Percentiles rank a stretch among this genome's conserved stretches.
Evolutionary conservation across 495 filamentous ascomycete species (phyloP).

Genomic region (Jackrogersella minutella): DNA sequence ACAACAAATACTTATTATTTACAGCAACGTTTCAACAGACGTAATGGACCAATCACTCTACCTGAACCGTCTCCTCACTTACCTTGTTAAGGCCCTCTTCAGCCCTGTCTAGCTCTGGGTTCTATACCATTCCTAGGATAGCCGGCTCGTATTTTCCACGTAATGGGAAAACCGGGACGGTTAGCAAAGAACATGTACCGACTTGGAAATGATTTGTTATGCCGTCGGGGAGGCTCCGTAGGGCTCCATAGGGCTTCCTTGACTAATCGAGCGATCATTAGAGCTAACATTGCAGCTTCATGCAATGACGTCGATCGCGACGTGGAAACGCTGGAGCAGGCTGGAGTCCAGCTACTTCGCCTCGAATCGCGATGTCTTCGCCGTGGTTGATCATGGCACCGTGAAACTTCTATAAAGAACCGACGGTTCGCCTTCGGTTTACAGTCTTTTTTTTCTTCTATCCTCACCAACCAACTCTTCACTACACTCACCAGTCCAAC

Average conservation of each 20-base stretch:
- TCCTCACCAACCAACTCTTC: slow-evolving; percentile 15
- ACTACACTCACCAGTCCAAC: slow-evolving; percentile 1
- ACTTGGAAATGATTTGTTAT: too few species aligned
- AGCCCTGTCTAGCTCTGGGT: too few species aligned
- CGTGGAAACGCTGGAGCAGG: neutral
- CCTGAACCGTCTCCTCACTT: neutral
- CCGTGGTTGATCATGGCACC: neutral
- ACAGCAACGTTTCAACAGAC: slow-evolving; percentile 9
- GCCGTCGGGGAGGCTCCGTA: neutral
- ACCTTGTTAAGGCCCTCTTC: neutral
- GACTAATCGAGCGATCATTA: neutral
- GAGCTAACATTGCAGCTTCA: slow-evolving; percentile 11
- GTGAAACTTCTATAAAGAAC: slow-evolving; percentile 16
- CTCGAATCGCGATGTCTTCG: neutral
- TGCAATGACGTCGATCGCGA: slow-evolving; percentile 26
- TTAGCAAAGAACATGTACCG: slow-evolving; percentile 7
- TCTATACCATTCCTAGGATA: neutral
- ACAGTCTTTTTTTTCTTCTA: neutral
- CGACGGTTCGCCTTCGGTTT: neutral
- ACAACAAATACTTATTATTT: too few species aligned
- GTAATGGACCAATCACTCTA: slow-evolving; percentile 4
- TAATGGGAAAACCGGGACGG: neutral
- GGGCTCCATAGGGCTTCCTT: slow-evolving; percentile 4
- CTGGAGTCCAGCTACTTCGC: neutral
- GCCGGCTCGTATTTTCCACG: slow-evolving; percentile 19